Percentiles rank a stretch among this genome's conserved stretches.
These are phyloP conservation scores for Wickerhamiella shivajii DNA, from an alignment of 805 yeast genomes.

Conservation along the genomic window DNA sequence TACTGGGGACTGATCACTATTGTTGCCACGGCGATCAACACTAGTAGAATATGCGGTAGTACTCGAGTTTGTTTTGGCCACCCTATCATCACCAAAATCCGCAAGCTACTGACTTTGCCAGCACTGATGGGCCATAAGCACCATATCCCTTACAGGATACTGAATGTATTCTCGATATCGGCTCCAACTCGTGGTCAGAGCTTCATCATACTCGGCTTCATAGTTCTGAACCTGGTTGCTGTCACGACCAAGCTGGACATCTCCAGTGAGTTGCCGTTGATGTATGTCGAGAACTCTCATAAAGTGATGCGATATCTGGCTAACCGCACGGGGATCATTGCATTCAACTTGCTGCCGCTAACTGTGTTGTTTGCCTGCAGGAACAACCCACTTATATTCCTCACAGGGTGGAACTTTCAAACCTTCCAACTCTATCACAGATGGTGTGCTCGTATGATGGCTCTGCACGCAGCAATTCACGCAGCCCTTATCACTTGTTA, in stretches of 20 bases:
- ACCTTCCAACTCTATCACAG: slow-evolving; percentile 48
- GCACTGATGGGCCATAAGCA: slow-evolving; percentile 22
- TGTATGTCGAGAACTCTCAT: slow-evolving; percentile 26
- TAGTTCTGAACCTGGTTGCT: slow-evolving; percentile 22
- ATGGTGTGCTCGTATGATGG: slow-evolving; percentile 38
- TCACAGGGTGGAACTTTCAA: slow-evolving; percentile 49
- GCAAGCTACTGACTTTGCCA: slow-evolving; percentile 23
- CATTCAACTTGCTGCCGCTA: slow-evolving; percentile 34
- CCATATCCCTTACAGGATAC: slow-evolving; percentile 17
- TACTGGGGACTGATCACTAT: slow-evolving; percentile 22
- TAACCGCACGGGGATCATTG: slow-evolving; percentile 36
- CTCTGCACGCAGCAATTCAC: slow-evolving; percentile 34
- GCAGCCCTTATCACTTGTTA: slow-evolving; percentile 22
- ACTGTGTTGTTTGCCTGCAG: slow-evolving; percentile 48
- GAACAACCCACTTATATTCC: slow-evolving; percentile 48
- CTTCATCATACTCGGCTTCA: slow-evolving; percentile 25
- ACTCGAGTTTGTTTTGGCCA: slow-evolving; percentile 20
- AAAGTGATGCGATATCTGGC: slow-evolving; percentile 24
- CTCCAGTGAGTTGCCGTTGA: slow-evolving; percentile 12
- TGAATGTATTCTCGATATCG: slow-evolving; percentile 11
- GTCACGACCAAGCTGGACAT: slow-evolving; percentile 16
- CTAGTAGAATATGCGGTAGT: slow-evolving; percentile 15
- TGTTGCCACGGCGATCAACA: slow-evolving; percentile 13
- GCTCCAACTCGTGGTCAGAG: slow-evolving; percentile 33
- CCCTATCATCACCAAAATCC: slow-evolving; percentile 12